A percentile compares a stretch with the other conserved stretches of the same genome.
phyloP scores from a whole-genome alignment of 2,329 filamentous ascomycete genomes.

The Myriosclerotinia scirpicola region DNA sequence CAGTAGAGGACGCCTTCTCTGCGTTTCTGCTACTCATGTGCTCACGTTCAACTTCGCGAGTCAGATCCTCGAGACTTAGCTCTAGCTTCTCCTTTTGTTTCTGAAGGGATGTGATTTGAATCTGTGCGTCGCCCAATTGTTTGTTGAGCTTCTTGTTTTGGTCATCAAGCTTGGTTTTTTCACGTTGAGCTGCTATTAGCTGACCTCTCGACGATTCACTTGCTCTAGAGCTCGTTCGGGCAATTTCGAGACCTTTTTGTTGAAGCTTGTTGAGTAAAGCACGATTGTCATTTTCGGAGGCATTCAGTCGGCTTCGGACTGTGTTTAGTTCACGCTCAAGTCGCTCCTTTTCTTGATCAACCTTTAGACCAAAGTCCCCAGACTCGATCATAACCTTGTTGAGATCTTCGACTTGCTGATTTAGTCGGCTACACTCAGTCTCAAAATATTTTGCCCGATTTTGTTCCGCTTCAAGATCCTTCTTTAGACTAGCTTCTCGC shows the following conservation, averaged over 20 bases:
- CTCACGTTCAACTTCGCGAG: slow-evolving; percentile 86
- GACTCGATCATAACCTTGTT: slow-evolving; percentile 87
- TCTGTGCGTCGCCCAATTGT: slow-evolving; percentile 81
- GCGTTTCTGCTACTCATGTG: slow-evolving; percentile 87
- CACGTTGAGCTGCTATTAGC: slow-evolving; percentile 72
- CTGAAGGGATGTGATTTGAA: slow-evolving; percentile 79
- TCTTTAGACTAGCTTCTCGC: slow-evolving; percentile 72
- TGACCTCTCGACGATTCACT: slow-evolving; percentile 80
- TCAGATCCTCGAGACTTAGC: slow-evolving; percentile 84
- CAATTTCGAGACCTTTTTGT: slow-evolving; percentile 95
- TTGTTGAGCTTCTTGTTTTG: slow-evolving; percentile 77
- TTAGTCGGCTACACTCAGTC: slow-evolving; percentile 72
- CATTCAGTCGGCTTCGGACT: slow-evolving; percentile 81
- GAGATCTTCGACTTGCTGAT: slow-evolving; percentile 77
- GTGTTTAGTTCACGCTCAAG: slow-evolving; percentile 89
- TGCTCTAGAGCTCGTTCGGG: slow-evolving; percentile 81
- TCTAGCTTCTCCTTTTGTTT: slow-evolving; percentile 94
- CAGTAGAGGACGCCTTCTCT: slow-evolving; percentile 80
- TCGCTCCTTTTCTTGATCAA: slow-evolving; percentile 92
- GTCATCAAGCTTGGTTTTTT: slow-evolving; percentile 81
- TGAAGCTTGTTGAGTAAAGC: slow-evolving; percentile 95
- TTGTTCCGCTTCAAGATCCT: slow-evolving; percentile 78
- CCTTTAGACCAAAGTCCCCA: slow-evolving; percentile 82
- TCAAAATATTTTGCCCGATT: slow-evolving; percentile 77
- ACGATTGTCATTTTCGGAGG: slow-evolving; percentile 95